These are phyloP conservation scores for Macrophomina phaseolina DNA, from an alignment of 2,329 filamentous ascomycete species.

Conservation along the genomic window DNA sequence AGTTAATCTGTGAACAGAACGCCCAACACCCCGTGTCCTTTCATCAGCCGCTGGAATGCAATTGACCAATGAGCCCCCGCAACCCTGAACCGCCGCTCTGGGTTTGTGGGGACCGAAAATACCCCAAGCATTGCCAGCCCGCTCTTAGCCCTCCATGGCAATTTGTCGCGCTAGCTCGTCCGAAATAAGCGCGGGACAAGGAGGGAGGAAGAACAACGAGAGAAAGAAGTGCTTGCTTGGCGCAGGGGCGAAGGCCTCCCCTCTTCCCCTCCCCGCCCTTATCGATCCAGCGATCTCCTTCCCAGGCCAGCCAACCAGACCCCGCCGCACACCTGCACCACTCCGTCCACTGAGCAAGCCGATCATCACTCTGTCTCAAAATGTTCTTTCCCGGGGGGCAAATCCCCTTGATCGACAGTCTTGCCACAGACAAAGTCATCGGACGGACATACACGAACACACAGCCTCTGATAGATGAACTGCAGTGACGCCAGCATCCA, in stretches of 20 bases:
- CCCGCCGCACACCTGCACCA: neutral
- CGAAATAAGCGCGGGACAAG: neutral
- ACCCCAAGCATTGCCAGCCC: neutral
- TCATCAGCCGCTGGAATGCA: neutral
- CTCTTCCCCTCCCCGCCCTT: neutral
- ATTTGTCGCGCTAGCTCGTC: neutral
- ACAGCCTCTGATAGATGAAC: conserved; percentile 4
- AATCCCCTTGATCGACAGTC: neutral
- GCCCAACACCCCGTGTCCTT: neutral
- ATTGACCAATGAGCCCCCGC: neutral
- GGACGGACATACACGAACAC: neutral
- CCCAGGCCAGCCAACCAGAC: neutral
- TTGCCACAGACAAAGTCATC: conserved; percentile 1
- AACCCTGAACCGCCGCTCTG: neutral
- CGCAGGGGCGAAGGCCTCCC: conserved; percentile 5
- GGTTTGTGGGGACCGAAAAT: neutral
- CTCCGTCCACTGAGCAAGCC: neutral
- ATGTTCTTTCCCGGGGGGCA: neutral
- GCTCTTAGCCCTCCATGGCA: conserved; percentile 1
- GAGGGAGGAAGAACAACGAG: neutral
- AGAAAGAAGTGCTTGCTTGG: neutral
- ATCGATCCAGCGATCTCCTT: neutral
- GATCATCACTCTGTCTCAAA: conserved; percentile 6
- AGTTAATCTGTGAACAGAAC: neutral
- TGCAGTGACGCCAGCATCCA: neutral